A percentile compares a stretch with the other conserved stretches of the same genome.
phyloP scores from a whole-genome alignment of 2,329 filamentous ascomycete genomes.

The Scedosporium dehoogii region DNA sequence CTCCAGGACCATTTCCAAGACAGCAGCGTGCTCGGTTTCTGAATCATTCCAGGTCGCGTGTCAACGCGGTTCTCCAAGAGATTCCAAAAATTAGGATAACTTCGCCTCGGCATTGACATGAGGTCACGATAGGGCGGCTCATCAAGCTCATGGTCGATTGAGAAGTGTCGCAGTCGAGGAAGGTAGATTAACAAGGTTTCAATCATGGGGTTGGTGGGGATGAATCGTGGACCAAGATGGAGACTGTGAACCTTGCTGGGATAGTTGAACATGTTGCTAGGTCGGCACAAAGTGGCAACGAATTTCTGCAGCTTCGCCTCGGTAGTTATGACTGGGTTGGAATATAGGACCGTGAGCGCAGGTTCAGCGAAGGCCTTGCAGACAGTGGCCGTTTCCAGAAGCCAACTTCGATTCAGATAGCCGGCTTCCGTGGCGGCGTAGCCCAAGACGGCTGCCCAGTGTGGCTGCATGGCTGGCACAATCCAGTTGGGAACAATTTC shows the following conservation, averaged over 20 bases:
- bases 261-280: slow-evolving; percentile 51
- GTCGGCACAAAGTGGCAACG: slow-evolving; percentile 38
- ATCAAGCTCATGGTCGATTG: slow-evolving; percentile 5
- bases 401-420: slow-evolving; percentile 47
- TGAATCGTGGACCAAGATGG: slow-evolving; percentile 42
- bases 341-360: slow-evolving; percentile 63
- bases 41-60: not conserved
- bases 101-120: not conserved
- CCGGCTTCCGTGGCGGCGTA: slow-evolving; percentile 47
- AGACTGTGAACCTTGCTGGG: slow-evolving; percentile 60
- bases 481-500: slow-evolving; percentile 39
- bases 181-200: not conserved
- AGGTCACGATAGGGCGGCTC: slow-evolving; percentile 6
- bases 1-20: slow-evolving; percentile 7
- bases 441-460: slow-evolving; percentile 60
- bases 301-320: slow-evolving; percentile 34
- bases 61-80: not conserved
- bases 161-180: slow-evolving; percentile 4
- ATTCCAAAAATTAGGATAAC: not conserved
- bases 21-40: not conserved
- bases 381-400: slow-evolving; percentile 50
- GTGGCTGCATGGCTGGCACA: slow-evolving; percentile 13
- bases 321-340: slow-evolving; percentile 51
- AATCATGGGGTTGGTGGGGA: not conserved
- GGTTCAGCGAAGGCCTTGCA: slow-evolving; percentile 62